Conservation (phyloP, 2,329 filamentous ascomycete species). For the Metarhizium guizhouense region DNA sequence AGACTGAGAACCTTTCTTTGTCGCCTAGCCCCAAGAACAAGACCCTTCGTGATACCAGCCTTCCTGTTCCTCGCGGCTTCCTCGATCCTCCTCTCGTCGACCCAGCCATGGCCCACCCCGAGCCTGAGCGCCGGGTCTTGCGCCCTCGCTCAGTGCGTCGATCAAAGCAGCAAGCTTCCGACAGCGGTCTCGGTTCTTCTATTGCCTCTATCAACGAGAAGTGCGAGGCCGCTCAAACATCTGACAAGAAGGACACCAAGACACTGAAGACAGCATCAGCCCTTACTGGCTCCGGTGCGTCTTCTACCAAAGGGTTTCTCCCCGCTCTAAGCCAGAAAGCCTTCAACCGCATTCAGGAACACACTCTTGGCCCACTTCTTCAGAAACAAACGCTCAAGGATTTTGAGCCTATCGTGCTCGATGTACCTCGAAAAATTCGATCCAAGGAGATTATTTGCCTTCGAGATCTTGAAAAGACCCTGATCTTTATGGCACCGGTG, state of each 20-base stretch:
- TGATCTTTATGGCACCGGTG: conserved; percentile 88
- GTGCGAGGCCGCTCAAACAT: conserved; percentile 28
- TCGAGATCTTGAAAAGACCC: conserved; percentile 86
- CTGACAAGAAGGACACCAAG: conserved; percentile 12
- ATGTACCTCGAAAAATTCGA: conserved; percentile 70
- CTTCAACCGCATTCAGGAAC: conserved; percentile 68
- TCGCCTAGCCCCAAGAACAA: conserved; percentile 22
- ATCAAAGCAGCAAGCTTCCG: conserved; percentile 62
- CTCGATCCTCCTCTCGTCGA: conserved; percentile 47
- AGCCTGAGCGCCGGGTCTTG: conserved; percentile 39
- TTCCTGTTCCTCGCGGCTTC: conserved; percentile 51
- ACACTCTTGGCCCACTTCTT: conserved; percentile 70
- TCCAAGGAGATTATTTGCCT: conserved; percentile 83
- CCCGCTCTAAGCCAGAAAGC: conserved; percentile 60
- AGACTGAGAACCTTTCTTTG: conserved; percentile 31
- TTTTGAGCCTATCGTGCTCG: conserved; percentile 71
- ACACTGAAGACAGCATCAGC: conserved; percentile 37
- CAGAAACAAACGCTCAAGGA: conserved; percentile 64
- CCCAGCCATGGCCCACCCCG: conserved; percentile 34
- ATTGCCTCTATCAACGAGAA: conserved; percentile 54
- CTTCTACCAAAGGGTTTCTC: conserved; percentile 38
- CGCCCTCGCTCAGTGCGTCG: conserved; percentile 47
- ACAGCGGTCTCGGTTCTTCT: conserved; percentile 83
- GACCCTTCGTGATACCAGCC: conserved; percentile 43
- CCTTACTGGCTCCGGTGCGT: conserved; percentile 51